These are phyloP conservation scores for Trichophaea hybrida DNA, from an alignment of 2,329 filamentous ascomycete genomes.

Conservation along the genomic window DNA sequence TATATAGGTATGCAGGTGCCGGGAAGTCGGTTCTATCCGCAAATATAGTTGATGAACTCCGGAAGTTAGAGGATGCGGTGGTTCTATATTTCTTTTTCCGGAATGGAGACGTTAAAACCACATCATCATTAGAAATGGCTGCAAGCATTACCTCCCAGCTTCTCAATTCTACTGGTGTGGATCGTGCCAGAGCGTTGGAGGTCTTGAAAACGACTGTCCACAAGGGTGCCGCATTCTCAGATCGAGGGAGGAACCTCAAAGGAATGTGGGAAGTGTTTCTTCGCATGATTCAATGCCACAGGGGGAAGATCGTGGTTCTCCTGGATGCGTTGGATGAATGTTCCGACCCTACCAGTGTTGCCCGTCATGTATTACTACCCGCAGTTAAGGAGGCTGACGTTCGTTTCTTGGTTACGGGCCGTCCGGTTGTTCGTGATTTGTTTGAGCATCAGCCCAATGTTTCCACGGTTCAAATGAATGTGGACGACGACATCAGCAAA, in stretches of 20 bases:
- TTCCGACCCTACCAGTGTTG: background rate
- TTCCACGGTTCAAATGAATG: background rate
- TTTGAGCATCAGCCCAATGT: background rate
- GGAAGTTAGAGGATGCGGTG: background rate
- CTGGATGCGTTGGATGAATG: constrained; percentile 6
- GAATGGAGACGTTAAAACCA: background rate
- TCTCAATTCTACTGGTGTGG: background rate
- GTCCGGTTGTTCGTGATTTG: background rate
- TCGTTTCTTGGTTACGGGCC: background rate
- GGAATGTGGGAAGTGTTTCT: background rate
- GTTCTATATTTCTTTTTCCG: constrained; percentile 1
- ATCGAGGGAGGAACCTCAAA: background rate
- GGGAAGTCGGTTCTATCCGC: constrained; percentile 1
- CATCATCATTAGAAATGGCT: background rate
- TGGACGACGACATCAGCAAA: background rate
- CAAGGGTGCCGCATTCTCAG: background rate
- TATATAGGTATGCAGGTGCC: background rate
- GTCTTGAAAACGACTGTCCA: background rate
- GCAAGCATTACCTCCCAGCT: background rate
- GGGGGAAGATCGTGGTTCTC: background rate
- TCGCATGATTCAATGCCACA: background rate
- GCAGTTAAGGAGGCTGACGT: background rate
- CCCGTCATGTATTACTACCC: background rate
- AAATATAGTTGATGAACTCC: background rate
- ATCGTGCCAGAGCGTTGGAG: background rate